A percentile compares a stretch with the other conserved stretches of the same genome.
Conservation (phyloP, 768 basidiomycete genomes). For the Rhodotorula toruloides region DNA sequence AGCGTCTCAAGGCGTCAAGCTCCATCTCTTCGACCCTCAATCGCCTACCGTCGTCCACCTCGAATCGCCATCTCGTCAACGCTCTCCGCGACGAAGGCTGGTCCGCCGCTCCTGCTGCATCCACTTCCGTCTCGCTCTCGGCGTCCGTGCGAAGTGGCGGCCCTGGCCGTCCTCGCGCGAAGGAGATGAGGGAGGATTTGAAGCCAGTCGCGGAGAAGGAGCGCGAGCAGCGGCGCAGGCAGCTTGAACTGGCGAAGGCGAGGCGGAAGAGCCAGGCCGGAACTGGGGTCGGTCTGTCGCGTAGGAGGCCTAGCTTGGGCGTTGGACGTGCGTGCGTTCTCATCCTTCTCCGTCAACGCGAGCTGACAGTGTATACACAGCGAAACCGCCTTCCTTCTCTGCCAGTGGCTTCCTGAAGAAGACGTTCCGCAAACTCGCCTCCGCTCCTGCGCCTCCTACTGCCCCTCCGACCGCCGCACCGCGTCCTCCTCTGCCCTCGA, state of each 20-base stretch:
- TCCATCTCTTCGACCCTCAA: not conserved
- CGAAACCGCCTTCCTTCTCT: not conserved
- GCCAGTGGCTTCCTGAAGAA: slow-evolving; percentile 12
- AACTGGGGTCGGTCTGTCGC: not conserved
- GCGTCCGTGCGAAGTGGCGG: not conserved
- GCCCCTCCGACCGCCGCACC: not conserved
- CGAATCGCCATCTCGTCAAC: slow-evolving; percentile 12
- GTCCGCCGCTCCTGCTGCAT: not conserved
- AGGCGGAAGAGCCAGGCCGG: slow-evolving; percentile 25
- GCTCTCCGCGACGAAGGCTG: slow-evolving; percentile 17
- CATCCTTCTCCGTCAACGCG: not conserved
- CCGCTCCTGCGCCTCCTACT: not conserved
- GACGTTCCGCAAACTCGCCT: slow-evolving; percentile 19
- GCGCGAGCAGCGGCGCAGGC: slow-evolving; percentile 13
- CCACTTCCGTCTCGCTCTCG: not conserved
- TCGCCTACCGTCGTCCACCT: not conserved
- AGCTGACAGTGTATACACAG: not conserved
- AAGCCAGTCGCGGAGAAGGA: slow-evolving; percentile 10
- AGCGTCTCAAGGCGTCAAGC: slow-evolving; percentile 12
- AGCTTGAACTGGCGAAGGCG: slow-evolving; percentile 34
- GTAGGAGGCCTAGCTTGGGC: slow-evolving; percentile 8
- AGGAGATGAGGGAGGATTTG: slow-evolving; percentile 9
- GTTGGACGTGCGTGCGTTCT: slow-evolving; percentile 17
- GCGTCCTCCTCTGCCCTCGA: not conserved
- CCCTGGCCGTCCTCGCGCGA: not conserved